Base-by-base conservation (phyloP, 2,329 filamentous ascomycete genomes). In the Stagonosporopsis vannaccii region DNA sequence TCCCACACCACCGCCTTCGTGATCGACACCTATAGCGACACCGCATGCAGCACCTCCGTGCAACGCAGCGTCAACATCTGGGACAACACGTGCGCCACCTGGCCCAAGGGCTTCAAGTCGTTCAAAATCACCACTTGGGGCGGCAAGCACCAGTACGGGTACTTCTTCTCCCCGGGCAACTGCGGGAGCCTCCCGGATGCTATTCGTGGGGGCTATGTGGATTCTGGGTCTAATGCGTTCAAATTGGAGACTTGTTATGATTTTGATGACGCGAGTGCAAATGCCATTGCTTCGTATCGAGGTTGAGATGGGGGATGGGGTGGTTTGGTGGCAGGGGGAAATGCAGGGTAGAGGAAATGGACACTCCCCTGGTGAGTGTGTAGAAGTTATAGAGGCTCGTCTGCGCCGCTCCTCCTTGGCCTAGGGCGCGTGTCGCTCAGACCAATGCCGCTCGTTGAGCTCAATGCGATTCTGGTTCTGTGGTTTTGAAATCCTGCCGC, bases 61-160 rank as follows among this genome's bases (percentile, higher is more conserved):
- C 43, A 53, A 26, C 45, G 9, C 11, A n/a, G 20, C 26, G 55
- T 58, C 49, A 58, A 58, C 23, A 41, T 33, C 25, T 58, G 55
- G 55, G 55, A 58, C 49, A 50, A 50, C 44, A 58, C 55, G n/a
- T 58, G 55, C 37, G 55, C 55, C 13, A 58, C 55, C 28, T 58
- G 55, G 55, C 49, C 49, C 19, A 25, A 45, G 6, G 49, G 44
- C 19, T 54, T 53, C 55, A 46, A 40, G 33, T 53, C 49, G 2
- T 58, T 53, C 44, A 45, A 36, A n/a, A 49, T 53, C 49, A 49
- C 13, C 7, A 35, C 33, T 19, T 54, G 49, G 49, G 55, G 55
- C 3, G 55, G 55, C 4, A 36, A 6, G 20, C 44, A 50, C 17
- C 55, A 58, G 33, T 12, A 35, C 8, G 49, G 39, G 25, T 58